Conservation (phyloP, 2,329 filamentous ascomycete genomes). For the Cercospora berteroae region DNA sequence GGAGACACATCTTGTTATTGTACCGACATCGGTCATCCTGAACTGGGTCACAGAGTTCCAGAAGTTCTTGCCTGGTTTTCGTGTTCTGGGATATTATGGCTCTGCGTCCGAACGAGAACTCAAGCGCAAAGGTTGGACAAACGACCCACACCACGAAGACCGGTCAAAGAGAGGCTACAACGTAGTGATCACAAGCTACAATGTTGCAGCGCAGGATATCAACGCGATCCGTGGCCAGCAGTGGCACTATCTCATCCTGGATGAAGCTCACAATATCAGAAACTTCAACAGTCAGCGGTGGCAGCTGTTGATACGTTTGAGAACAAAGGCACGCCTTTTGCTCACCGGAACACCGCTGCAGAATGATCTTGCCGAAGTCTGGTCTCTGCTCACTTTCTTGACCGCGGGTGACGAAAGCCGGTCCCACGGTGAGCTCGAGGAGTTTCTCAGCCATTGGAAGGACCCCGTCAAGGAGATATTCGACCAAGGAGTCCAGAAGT, state of each 20-base stretch:
- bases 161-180: slow-evolving; percentile 97
- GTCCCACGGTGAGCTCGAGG: slow-evolving; percentile 81
- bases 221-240: slow-evolving; percentile 86
- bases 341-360: slow-evolving; percentile 93
- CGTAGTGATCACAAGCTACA: slow-evolving; percentile 96
- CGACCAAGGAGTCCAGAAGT: slow-evolving; percentile 87
- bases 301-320: slow-evolving; percentile 92
- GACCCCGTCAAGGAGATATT: slow-evolving; percentile 94
- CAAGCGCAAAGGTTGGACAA: slow-evolving; percentile 90
- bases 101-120: slow-evolving; percentile 86
- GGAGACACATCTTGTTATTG: slow-evolving; percentile 94
- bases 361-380: slow-evolving; percentile 94
- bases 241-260: slow-evolving; percentile 98
- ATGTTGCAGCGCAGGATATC: slow-evolving; percentile 90
- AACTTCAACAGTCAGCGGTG: slow-evolving; percentile 98
- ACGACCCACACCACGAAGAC: slow-evolving; percentile 61
- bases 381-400: slow-evolving; percentile 94
- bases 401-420: slow-evolving; percentile 86
- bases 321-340: slow-evolving; percentile 80
- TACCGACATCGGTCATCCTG: slow-evolving; percentile 96
- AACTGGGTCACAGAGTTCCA: slow-evolving; percentile 99
- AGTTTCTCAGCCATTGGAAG: slow-evolving; percentile 95
- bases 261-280: slow-evolving; percentile 99
- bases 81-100: slow-evolving; percentile 95
- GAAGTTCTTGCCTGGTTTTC: slow-evolving; percentile 97